Base-by-base conservation (phyloP, 1,139 yeast species). In the Taphrina populina region DNA sequence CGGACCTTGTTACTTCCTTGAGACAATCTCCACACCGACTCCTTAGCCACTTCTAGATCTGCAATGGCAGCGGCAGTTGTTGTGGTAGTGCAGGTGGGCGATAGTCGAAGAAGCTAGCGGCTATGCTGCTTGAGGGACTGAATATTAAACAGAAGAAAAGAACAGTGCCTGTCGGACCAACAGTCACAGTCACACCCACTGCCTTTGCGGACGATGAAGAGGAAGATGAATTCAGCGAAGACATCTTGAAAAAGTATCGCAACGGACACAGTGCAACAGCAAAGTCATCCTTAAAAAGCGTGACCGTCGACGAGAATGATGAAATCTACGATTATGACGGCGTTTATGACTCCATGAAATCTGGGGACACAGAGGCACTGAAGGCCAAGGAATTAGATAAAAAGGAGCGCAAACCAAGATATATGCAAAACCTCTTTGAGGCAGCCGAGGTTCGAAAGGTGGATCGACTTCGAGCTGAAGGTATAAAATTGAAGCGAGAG, bases 401-500 rank as follows among this genome's bases (percentile, higher is more conserved):
- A 27, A 46, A 35, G 26, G 57, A 60, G 21, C 56, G 62, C 24
- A 59, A 69, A 69, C 66, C 78, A 5, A 69, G 69, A 59, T 75
- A 75, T 61, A 70, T 76, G 61, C 67, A 65, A 8, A 65, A 64
- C 3, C 60, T 77, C 10, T 60, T 74, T 11, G 70, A 67, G 52
- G 73, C 78, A 7, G 72, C 72, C 56, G 64, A 65, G 29, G 59
- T 62, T n/a, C 64, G 81, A 41, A 74, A 75, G 20, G 61, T 67
- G 35, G 80, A 77, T 60, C 67, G 70, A 33, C 57, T 70, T 23
- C 62, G 69, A 6, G 70, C 76, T 1, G 64, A 65, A 37, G 75
- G 68, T 21, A 56, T 65, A 11, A 65, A 65, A 46, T 58, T 65
- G 0, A 66, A 64, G 24, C 63, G 62, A 24, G 72, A 70, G 52